These are phyloP conservation scores for Stemphylium lycopersici DNA, from an alignment of 2,329 filamentous ascomycete species.

Conservation along the genomic window DNA sequence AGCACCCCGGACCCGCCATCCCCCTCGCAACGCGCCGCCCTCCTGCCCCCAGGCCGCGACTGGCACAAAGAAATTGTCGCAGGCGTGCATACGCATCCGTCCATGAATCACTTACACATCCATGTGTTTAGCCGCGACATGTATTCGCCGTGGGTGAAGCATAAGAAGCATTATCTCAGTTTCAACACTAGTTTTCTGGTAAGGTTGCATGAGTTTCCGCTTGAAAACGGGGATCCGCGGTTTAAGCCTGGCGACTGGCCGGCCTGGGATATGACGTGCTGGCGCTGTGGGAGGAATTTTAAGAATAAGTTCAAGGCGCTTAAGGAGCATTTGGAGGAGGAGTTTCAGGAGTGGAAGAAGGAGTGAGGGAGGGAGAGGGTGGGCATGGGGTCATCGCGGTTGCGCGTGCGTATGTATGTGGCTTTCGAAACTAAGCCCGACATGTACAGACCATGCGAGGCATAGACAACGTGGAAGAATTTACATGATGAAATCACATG, in stretches of 20 bases:
- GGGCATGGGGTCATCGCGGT: no score
- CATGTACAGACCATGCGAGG: no score
- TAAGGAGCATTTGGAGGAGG: slow-evolving; percentile 75
- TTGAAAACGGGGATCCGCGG: slow-evolving; percentile 69
- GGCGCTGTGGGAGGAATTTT: slow-evolving; percentile 80
- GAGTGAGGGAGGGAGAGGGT: slow-evolving; percentile 17
- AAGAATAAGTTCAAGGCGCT: slow-evolving; percentile 74
- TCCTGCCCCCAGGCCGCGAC: slow-evolving; percentile 71
- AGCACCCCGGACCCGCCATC: slow-evolving; percentile 48
- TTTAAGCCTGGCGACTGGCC: slow-evolving; percentile 67
- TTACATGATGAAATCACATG: no score
- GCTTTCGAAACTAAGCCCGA: no score
- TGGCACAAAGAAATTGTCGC: slow-evolving; percentile 76
- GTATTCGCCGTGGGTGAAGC: slow-evolving; percentile 72
- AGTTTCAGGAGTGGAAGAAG: slow-evolving; percentile 76
- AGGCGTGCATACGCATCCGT: slow-evolving; percentile 86
- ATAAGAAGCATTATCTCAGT: slow-evolving; percentile 89
- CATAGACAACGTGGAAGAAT: no score
- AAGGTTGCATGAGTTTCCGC: slow-evolving; percentile 76
- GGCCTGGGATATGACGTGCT: slow-evolving; percentile 73
- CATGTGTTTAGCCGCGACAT: slow-evolving; percentile 86
- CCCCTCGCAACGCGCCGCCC: slow-evolving; percentile 51
- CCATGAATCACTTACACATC: slow-evolving; percentile 90
- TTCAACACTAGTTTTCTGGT: slow-evolving; percentile 89
- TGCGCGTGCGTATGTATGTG: no score